These are phyloP conservation scores for Trichoderma koningiopsis DNA, from an alignment of 2,329 filamentous ascomycete genomes.

Conservation along the genomic window DNA sequence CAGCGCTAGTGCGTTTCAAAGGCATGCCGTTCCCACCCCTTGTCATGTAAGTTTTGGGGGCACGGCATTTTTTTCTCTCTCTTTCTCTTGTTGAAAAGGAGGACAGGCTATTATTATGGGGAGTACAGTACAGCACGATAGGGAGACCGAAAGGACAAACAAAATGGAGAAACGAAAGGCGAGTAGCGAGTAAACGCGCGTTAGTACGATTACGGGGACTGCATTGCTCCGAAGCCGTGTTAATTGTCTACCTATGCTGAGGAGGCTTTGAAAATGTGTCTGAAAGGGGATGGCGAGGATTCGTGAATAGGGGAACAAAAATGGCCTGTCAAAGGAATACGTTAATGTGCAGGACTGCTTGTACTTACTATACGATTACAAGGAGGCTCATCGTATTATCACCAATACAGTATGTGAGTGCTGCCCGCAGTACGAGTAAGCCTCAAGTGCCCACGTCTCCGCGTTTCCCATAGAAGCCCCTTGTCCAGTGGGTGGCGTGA, in stretches of 20 bases:
- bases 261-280: neutral
- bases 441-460: slow-evolving; percentile 13
- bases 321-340: neutral
- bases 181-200: neutral
- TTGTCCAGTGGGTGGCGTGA: neutral
- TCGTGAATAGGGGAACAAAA: neutral
- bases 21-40: slow-evolving; percentile 7
- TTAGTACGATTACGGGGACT: neutral
- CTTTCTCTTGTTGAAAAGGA: neutral
- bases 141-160: neutral
- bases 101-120: neutral
- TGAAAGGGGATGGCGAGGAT: neutral
- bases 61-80: neutral
- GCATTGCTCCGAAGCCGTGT: neutral
- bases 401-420: neutral
- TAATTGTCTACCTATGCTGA: neutral
- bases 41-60: slow-evolving; percentile 3
- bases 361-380: neutral
- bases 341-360: neutral
- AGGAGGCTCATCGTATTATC: neutral
- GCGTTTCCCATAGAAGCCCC: slow-evolving; percentile 12
- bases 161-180: neutral
- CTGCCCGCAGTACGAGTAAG: neutral
- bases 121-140: neutral
- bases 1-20: slow-evolving; percentile 25